phyloP scores from a whole-genome alignment of 1,284 basidiomycete genomes.

The Leccinum insigne region DNA sequence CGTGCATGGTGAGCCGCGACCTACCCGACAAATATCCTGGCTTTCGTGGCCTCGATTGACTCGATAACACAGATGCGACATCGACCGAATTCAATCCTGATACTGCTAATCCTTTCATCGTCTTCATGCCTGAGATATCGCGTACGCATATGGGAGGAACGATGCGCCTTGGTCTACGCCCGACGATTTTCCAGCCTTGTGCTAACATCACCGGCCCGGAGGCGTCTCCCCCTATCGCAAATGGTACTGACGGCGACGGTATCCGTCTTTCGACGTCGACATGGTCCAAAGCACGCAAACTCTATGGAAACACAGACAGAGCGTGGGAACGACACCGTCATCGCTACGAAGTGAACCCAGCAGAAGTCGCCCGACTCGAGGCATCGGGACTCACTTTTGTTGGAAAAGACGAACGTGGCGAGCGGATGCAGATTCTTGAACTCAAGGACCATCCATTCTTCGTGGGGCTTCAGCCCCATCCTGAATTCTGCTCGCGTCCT shows the following conservation, averaged over 20 bases:
- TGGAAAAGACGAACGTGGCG: slow-evolving; percentile 94
- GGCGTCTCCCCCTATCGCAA: slow-evolving; percentile 10
- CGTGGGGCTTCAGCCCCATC: slow-evolving; percentile 91
- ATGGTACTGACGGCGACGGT: slow-evolving; percentile 15
- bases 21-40: not conserved
- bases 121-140: slow-evolving; percentile 99
- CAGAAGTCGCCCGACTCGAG: slow-evolving; percentile 76
- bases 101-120: slow-evolving; percentile 73
- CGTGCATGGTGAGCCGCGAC: slow-evolving; percentile 53
- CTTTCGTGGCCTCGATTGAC: slow-evolving; percentile 10
- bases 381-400: slow-evolving; percentile 80
- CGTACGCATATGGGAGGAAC: slow-evolving; percentile 98
- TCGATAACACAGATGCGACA: slow-evolving; percentile 65
- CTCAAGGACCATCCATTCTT: slow-evolving; percentile 94
- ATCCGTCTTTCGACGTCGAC: slow-evolving; percentile 42
- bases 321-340: slow-evolving; percentile 99
- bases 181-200: slow-evolving; percentile 81
- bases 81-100: slow-evolving; percentile 80
- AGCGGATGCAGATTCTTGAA: slow-evolving; percentile 98
- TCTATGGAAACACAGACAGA: slow-evolving; percentile 85
- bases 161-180: slow-evolving; percentile 95
- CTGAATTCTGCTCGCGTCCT: slow-evolving; percentile 98
- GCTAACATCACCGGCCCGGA: slow-evolving; percentile 17
- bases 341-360: slow-evolving; percentile 96
- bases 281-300: slow-evolving; percentile 70